phyloP scores from a whole-genome alignment of 2,329 filamentous ascomycete species.

The Monosporascus ibericus region DNA sequence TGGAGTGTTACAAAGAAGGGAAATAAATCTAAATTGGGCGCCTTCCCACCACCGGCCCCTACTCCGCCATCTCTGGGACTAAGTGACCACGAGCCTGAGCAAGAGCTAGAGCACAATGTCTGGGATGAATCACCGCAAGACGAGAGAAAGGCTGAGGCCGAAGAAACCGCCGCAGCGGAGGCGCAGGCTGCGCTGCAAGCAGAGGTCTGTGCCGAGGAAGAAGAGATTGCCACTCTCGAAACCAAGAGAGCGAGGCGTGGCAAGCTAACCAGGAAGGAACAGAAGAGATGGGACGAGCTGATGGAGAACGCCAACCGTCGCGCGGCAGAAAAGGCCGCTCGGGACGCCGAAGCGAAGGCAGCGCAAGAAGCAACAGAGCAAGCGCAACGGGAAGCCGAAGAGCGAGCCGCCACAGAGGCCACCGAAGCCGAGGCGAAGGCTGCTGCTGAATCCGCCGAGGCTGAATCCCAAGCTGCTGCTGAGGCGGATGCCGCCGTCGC shows the following conservation, averaged over 20 bases:
- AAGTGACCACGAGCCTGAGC: conserved; percentile 32
- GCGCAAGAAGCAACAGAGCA: conserved; percentile 16
- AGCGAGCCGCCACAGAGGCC: conserved; percentile 1
- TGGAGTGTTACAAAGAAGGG: conserved; percentile 32
- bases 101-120: conserved; percentile 25
- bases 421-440: not conserved
- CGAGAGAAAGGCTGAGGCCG: conserved; percentile 31
- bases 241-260: conserved; percentile 21
- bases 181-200: conserved; percentile 12
- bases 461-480: conserved; percentile 8
- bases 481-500: conserved; percentile 8
- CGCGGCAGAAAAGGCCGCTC: conserved; percentile 28
- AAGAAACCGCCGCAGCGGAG: conserved; percentile 15
- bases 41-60: conserved; percentile 39
- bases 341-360: conserved; percentile 31
- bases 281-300: conserved; percentile 28
- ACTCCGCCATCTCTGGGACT: conserved; percentile 42
- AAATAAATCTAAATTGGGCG: conserved; percentile 39
- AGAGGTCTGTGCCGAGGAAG: conserved; percentile 34
- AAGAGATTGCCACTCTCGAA: conserved; percentile 25
- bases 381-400: not conserved
- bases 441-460: conserved; percentile 14
- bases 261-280: conserved; percentile 23
- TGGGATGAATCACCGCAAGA: conserved; percentile 33
- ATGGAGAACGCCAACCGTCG: conserved; percentile 26